phyloP scores from a whole-genome alignment of 805 yeast genomes.

The Candida berthetii region DNA sequence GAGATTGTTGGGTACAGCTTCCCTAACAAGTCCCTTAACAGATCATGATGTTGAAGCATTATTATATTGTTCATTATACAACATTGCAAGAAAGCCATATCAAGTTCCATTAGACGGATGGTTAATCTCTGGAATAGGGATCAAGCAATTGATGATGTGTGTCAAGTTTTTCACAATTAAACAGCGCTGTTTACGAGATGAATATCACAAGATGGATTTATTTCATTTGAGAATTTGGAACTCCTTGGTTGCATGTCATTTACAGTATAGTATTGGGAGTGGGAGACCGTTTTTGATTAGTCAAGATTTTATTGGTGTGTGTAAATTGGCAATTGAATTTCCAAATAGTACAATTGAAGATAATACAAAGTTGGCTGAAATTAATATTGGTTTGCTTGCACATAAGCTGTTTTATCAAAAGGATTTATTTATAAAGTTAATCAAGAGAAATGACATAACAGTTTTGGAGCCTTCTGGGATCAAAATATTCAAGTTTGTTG shows the following conservation, averaged over 20 bases:
- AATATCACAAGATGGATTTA: slow-evolving; percentile 30
- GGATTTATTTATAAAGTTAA: slow-evolving; percentile 14
- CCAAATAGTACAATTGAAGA: slow-evolving; percentile 50
- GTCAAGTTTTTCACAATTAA: slow-evolving; percentile 37
- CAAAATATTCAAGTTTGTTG: slow-evolving; percentile 13
- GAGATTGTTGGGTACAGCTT: slow-evolving; percentile 40
- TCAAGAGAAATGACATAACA: slow-evolving; percentile 12
- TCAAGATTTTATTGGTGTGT: slow-evolving; percentile 28
- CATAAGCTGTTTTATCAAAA: slow-evolving; percentile 18
- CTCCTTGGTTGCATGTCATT: slow-evolving; percentile 43
- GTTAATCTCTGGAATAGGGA: slow-evolving; percentile 44
- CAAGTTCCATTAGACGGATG: slow-evolving; percentile 49
- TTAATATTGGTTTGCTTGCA: slow-evolving; percentile 29
- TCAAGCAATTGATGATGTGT: slow-evolving; percentile 41
- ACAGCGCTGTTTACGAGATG: slow-evolving; percentile 25
- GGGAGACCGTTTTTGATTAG: slow-evolving; percentile 40
- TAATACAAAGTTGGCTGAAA: slow-evolving; percentile 45
- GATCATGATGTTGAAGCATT: slow-evolving; percentile 60
- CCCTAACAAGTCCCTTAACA: slow-evolving; percentile 44
- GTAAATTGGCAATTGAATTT: slow-evolving; percentile 36
- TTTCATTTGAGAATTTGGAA: slow-evolving; percentile 51
- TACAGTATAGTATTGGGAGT: slow-evolving; percentile 43
- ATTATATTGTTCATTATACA: slow-evolving; percentile 46
- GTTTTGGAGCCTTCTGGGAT: background rate
- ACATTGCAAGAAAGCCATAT: slow-evolving; percentile 45